A percentile compares a stretch with the other conserved stretches of the same genome.
These are phyloP conservation scores for Castanea sativa DNA, from an alignment of 306 rosid species.

Conservation along the genomic window DNA sequence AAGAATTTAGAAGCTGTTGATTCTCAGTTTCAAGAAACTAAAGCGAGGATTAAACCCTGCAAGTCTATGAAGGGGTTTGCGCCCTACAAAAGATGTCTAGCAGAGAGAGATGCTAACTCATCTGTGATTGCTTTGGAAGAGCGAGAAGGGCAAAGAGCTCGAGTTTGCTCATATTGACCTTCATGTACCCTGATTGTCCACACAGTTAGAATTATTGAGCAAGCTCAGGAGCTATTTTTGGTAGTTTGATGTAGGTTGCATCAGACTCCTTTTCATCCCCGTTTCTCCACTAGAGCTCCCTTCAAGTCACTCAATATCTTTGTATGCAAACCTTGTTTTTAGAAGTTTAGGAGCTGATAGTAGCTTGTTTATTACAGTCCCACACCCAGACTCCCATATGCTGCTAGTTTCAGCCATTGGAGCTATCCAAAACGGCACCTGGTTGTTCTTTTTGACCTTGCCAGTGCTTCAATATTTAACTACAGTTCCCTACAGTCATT, in stretches of 20 bases:
- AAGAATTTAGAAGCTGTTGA: slow-evolving; percentile 44
- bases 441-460: neutral
- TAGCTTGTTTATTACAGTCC: neutral
- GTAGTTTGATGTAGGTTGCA: neutral
- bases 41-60: slow-evolving; percentile 29
- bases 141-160: slow-evolving; percentile 66
- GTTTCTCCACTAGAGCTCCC: neutral
- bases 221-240: neutral
- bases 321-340: neutral
- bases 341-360: neutral
- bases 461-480: neutral
- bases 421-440: neutral
- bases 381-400: too few relatives aligned
- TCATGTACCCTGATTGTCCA: neutral
- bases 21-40: slow-evolving; percentile 26
- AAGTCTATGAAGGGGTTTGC: slow-evolving; percentile 64
- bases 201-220: neutral
- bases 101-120: slow-evolving; percentile 61
- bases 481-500: too few relatives aligned
- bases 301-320: neutral
- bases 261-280: too few relatives aligned
- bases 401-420: neutral
- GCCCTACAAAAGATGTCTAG: slow-evolving; percentile 78
- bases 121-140: slow-evolving; percentile 43
- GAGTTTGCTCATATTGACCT: slow-evolving; percentile 61